Conservation (phyloP, 106 monocot genomes). For the Dendrobium officinale region DNA sequence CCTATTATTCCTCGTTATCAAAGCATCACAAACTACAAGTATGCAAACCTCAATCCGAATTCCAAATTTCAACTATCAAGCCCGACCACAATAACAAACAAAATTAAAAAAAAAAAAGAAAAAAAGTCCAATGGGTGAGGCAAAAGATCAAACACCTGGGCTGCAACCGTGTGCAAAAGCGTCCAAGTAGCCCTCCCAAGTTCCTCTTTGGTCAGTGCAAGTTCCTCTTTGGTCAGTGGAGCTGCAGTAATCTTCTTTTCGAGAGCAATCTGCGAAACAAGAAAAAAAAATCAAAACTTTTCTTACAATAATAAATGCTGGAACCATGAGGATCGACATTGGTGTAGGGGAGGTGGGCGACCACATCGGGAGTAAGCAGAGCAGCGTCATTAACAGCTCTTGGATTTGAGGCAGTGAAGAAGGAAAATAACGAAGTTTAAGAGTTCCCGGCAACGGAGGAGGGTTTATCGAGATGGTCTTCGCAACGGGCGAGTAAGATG, state of each 20-base stretch:
- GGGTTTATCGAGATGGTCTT: constrained; percentile 1
- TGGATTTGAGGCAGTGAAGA: constrained; percentile 9
- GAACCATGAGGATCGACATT: background rate
- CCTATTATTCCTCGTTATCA: too few relatives aligned
- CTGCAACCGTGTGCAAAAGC: constrained; percentile 72
- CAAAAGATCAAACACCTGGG: constrained; percentile 61
- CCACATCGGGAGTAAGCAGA: background rate
- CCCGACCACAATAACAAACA: background rate
- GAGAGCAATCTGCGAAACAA: background rate
- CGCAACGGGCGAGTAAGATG: constrained; percentile 15
- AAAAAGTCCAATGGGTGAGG: constrained; percentile 5
- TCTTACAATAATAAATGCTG: background rate
- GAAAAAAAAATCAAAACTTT: constrained; percentile 1
- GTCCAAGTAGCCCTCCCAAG: constrained; percentile 89
- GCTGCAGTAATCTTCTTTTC: constrained; percentile 2
- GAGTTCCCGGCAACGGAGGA: constrained; percentile 4
- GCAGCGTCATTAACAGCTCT: background rate
- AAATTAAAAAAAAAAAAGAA: background rate
- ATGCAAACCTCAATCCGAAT: background rate
- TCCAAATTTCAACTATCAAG: background rate
- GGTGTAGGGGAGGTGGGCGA: background rate
- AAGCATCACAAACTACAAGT: too few relatives aligned
- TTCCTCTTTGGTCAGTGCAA: too few relatives aligned
- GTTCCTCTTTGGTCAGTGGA: constrained; percentile 60
- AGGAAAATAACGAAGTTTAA: constrained; percentile 4